Evolutionary conservation across 495 filamentous ascomycete species (phyloP), one percentile per base, ranked within the genome.

Genomic region (Aspergillus incahuasiensis): DNA sequence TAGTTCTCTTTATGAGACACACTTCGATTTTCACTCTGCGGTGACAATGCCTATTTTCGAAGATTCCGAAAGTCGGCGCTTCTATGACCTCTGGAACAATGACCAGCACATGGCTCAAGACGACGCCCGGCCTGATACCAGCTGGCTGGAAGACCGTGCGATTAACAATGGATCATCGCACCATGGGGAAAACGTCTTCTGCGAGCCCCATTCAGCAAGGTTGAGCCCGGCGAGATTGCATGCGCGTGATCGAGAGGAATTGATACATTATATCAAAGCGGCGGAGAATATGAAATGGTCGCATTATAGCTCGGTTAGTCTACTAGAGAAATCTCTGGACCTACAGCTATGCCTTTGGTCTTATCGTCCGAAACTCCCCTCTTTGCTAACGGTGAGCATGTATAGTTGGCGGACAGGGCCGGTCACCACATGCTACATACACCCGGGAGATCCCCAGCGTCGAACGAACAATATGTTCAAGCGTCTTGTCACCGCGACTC

Each of bases 241-340:
- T 59, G 63, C 67, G 12, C 64, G 66, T 54, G 82, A 89, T 63
- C 81, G 92, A 57, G 84, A 82, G 47, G 85, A 91, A 69, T 78
- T 96, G 57, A 96, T 97, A 56, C 83, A 90, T 69, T 79, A 86
- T 57, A 79, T 96, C 59, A 97, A 97, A 74, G 81, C 79, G 70
- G 82, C 84, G 35, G 85, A 92, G 68, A 87, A 82, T 53, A 86
- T 87, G 46, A 85, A 84, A 16, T 95, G 91, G 90, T 73, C 81
- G 22, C 81, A 83, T 34, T 80, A 80, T 66, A 74, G 75, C 61
- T 75, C 81, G 75, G 88, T 91, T 77, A 66, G 82, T 77, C 40
- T 22, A 21, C 54, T 8, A 16, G 61, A 12, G 9, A 47, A 5
- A 35, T n/a, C 12, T 44, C 20, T 16, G 30, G 16, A 38, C 34